Evolutionary conservation across 2,329 filamentous ascomycete genomes (phyloP), one percentile per base, ranked within the genome.

Genomic region (Nothophaeocryptopus gaeumannii): DNA sequence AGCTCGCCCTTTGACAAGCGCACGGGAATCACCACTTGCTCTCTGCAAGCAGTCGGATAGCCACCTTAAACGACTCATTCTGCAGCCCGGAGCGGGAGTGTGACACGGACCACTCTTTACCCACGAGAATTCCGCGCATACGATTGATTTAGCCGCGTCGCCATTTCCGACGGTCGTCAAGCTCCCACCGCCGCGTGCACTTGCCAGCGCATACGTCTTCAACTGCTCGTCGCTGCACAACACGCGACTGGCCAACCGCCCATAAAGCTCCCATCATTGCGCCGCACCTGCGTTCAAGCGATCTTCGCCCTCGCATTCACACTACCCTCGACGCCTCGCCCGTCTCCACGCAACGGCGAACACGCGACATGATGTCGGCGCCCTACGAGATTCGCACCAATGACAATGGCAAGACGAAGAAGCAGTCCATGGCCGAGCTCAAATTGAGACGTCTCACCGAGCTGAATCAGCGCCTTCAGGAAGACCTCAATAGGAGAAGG

Each of bases 361-460:
- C 14, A 39, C 36, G 9, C 14, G 36, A 53, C 59, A 74, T 63
- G 59, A 84, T 83, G 79, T 77, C 81, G 63, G 69, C 79, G 57
- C 77, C 81, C 51, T 86, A 85, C 72, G 82, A 85, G 69, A 77
- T 84, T 63, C 81, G 82, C 70, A 78, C 78, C 53, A 82, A 80
- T 60, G 81, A 81, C 61, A 81, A 83, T 67, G 76, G 79, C 62
- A 83, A 81, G 80, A 95, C 91, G 78, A 97, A 95, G 78, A 96
- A 96, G 80, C 93, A 97, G 77, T 96, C 89, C 70, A 97, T 99
- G 89, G 92, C 92, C 63, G 93, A 99, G 72, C 82, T 99, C 59
- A 99, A 99, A 81, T 83, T 97, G 66, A 86, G 93, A 67, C 87
- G 93, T 59, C 80, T 99, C 73, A 97, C 91, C 55, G 93, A 99